phyloP scores from a whole-genome alignment of 2,329 filamentous ascomycete species.

The Fusarium clavum region DNA sequence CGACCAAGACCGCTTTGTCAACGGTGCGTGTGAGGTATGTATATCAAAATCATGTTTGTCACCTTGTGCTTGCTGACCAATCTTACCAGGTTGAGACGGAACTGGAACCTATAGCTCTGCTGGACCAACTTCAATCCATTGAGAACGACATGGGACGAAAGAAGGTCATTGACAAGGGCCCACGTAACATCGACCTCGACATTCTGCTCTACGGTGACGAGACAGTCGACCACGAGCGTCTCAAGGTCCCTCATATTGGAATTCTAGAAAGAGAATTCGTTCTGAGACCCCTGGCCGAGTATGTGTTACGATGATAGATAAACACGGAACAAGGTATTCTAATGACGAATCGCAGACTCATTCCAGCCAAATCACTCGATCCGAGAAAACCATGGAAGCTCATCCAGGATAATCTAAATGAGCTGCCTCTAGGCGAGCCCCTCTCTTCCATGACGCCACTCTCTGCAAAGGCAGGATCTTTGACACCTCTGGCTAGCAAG shows the following conservation, averaged over 20 bases:
- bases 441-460: slow-evolving; percentile 71
- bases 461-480: slow-evolving; percentile 57
- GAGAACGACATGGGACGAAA: slow-evolving; percentile 82
- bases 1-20: slow-evolving; percentile 89
- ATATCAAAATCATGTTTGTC: slow-evolving; percentile 11
- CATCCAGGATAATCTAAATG: slow-evolving; percentile 70
- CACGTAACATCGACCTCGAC: slow-evolving; percentile 93
- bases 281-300: slow-evolving; percentile 86
- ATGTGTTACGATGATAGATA: slow-evolving; percentile 45
- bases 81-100: slow-evolving; percentile 78
- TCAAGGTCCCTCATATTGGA: slow-evolving; percentile 85
- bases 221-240: slow-evolving; percentile 73
- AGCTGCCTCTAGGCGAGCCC: slow-evolving; percentile 62
- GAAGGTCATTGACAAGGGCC: slow-evolving; percentile 92
- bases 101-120: slow-evolving; percentile 77
- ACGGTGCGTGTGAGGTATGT: slow-evolving; percentile 90
- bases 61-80: slow-evolving; percentile 21
- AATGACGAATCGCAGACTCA: slow-evolving; percentile 57
- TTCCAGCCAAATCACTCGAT: slow-evolving; percentile 66
- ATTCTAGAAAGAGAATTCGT: slow-evolving; percentile 96
- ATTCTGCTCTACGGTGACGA: slow-evolving; percentile 84
- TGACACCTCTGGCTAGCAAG: slow-evolving; percentile 68
- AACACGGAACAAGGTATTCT: neutral
- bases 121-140: slow-evolving; percentile 86
- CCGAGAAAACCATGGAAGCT: slow-evolving; percentile 68